These are phyloP conservation scores for Penicillium lagena DNA, from an alignment of 495 filamentous ascomycete species.

Conservation along the genomic window DNA sequence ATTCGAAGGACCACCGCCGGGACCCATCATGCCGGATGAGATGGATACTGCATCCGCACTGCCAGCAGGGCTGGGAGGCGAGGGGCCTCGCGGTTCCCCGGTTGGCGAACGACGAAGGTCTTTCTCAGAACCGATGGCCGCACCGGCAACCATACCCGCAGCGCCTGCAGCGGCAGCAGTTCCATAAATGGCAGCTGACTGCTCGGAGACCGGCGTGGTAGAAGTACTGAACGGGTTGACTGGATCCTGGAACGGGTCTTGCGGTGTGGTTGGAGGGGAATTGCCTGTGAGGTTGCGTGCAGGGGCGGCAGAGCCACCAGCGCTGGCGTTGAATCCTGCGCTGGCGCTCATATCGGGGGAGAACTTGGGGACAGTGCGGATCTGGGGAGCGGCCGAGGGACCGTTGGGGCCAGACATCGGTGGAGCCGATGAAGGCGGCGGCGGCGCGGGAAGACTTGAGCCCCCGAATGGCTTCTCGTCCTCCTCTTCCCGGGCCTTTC, in stretches of 20 bases:
- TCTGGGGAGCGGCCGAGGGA: slow-evolving; percentile 45
- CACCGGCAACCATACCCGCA: slow-evolving; percentile 25
- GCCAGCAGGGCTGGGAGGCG: slow-evolving; percentile 2
- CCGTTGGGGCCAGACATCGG: slow-evolving; percentile 39
- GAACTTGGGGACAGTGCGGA: slow-evolving; percentile 85
- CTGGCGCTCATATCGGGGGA: slow-evolving; percentile 56
- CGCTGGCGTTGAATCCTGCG: slow-evolving; percentile 26
- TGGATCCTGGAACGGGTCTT: slow-evolving; percentile 41
- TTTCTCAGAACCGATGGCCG: slow-evolving; percentile 29
- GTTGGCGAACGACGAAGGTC: slow-evolving; percentile 15
- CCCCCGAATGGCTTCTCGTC: slow-evolving; percentile 48
- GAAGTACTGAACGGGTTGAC: slow-evolving; percentile 45
- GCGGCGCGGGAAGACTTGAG: slow-evolving; percentile 18
- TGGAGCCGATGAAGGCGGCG: slow-evolving; percentile 48
- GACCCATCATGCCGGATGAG: slow-evolving; percentile 24
- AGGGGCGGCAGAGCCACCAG: slow-evolving; percentile 26
- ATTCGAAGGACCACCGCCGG: slow-evolving; percentile 25
- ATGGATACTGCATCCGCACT: slow-evolving; percentile 23
- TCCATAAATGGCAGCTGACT: slow-evolving; percentile 18
- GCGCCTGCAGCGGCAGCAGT: slow-evolving; percentile 21
- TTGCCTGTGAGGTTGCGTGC: slow-evolving; percentile 35
- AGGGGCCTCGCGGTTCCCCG: slow-evolving; percentile 12
- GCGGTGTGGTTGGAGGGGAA: slow-evolving; percentile 28
- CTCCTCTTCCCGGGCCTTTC: slow-evolving; percentile 46
- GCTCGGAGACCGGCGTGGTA: slow-evolving; percentile 1